Evolutionary conservation across 495 filamentous ascomycete species (phyloP).

Genomic region (Tuber calosporum): DNA sequence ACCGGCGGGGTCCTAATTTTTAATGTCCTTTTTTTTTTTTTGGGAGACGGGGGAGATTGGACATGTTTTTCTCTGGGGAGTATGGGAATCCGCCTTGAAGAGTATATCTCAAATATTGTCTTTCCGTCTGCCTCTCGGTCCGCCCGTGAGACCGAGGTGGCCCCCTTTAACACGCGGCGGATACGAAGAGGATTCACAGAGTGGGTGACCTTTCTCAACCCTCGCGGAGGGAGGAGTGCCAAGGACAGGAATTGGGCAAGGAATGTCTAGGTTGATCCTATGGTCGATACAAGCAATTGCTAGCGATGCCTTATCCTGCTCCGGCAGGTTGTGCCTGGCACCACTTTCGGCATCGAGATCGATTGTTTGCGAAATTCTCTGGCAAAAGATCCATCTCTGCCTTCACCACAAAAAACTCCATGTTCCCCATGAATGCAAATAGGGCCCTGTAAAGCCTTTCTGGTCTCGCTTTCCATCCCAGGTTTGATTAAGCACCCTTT

Average conservation of each 20-base stretch:
- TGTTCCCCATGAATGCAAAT: neutral
- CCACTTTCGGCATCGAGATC: neutral
- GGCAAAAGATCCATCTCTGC: neutral
- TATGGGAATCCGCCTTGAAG: neutral
- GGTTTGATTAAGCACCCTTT: neutral
- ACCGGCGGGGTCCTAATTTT: neutral
- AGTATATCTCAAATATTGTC: neutral
- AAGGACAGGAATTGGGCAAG: neutral
- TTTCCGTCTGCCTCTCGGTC: neutral
- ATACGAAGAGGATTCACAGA: neutral
- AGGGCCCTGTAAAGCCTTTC: neutral
- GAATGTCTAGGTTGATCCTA: neutral
- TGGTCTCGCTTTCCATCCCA: neutral
- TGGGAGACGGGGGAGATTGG: neutral
- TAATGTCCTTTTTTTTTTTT: neutral
- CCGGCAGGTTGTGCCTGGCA: neutral
- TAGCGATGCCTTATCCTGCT: slow-evolving; percentile 2
- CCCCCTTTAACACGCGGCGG: neutral
- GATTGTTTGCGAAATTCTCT: neutral
- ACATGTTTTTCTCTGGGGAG: neutral
- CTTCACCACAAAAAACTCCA: neutral
- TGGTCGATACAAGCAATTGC: neutral
- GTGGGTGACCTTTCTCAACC: neutral
- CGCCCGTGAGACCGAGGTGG: neutral
- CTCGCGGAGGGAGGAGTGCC: neutral